A percentile compares a stretch with the other conserved stretches of the same genome.
Evolutionary conservation across 2,329 filamentous ascomycete species (phyloP).

Genomic region (Alternaria consortialis): DNA sequence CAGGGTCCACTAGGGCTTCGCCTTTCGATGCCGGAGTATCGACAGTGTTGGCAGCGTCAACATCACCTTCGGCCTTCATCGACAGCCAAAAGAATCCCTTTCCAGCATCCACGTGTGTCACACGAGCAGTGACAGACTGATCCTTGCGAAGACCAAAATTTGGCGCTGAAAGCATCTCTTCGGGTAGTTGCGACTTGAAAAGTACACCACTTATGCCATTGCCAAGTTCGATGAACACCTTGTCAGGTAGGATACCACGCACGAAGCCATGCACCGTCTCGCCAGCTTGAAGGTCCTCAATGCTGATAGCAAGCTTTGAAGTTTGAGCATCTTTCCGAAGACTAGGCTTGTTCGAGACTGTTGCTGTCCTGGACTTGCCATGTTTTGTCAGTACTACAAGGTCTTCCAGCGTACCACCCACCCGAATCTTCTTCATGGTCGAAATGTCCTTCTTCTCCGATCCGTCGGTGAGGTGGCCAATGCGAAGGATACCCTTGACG

Average conservation of each 20-base stretch:
- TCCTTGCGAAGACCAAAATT: conserved; percentile 82
- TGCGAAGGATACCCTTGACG: conserved; percentile 78
- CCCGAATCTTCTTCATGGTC: conserved; percentile 79
- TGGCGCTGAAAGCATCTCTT: conserved; percentile 71
- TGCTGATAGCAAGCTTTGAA: conserved; percentile 73
- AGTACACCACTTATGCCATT: conserved; percentile 79
- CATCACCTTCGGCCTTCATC: conserved; percentile 61
- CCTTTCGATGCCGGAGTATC: conserved; percentile 41
- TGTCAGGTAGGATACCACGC: conserved; percentile 81
- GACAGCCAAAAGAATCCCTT: conserved; percentile 74
- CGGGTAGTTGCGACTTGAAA: conserved; percentile 78
- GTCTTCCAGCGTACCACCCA: conserved; percentile 82
- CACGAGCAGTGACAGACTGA: conserved; percentile 76
- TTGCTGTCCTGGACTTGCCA: conserved; percentile 76
- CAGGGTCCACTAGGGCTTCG: conserved; percentile 63
- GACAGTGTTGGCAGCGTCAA: conserved; percentile 44
- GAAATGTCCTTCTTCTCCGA: conserved; percentile 79
- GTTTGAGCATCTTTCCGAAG: conserved; percentile 78
- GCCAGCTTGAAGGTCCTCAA: conserved; percentile 76
- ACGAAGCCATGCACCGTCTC: conserved; percentile 79
- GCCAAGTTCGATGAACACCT: conserved; percentile 88
- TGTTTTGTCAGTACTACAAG: conserved; percentile 90
- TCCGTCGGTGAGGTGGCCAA: conserved; percentile 85
- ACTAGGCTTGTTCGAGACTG: conserved; percentile 83
- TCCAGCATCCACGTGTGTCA: conserved; percentile 75